Percentiles rank a stretch among this genome's conserved stretches.
phyloP scores from a whole-genome alignment of 106 monocot species.

The Apostasia shenzhenica region DNA sequence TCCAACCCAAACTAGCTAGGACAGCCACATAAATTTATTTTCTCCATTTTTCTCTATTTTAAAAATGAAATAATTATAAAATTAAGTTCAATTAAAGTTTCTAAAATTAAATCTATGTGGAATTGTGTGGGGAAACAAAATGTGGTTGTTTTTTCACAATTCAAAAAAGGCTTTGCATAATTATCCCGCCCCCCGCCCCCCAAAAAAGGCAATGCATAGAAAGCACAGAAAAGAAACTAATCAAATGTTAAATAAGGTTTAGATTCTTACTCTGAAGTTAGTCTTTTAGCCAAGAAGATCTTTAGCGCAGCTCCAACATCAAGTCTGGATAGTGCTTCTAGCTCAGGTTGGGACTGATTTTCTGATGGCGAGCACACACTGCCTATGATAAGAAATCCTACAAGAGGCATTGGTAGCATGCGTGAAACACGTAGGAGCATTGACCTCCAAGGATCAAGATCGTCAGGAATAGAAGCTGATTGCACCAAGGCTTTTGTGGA shows the following conservation, averaged over 20 bases:
- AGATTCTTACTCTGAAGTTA: slow-evolving; percentile 71
- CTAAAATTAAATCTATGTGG: too few species aligned
- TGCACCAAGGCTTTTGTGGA: slow-evolving; percentile 73
- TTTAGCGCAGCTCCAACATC: slow-evolving; percentile 88
- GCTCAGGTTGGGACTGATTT: slow-evolving; percentile 37
- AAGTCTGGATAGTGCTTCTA: slow-evolving; percentile 68
- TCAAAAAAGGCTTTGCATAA: too few species aligned
- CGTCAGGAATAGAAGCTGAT: slow-evolving; percentile 38
- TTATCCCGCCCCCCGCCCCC: too few species aligned
- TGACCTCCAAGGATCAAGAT: slow-evolving; percentile 79
- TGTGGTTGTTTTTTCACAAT: too few species aligned
- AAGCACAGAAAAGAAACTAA: not conserved
- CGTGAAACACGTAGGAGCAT: slow-evolving; percentile 78
- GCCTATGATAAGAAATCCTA: slow-evolving; percentile 72
- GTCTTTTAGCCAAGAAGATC: slow-evolving; percentile 73
- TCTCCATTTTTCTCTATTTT: too few species aligned
- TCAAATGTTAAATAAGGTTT: not conserved
- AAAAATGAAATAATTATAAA: too few species aligned
- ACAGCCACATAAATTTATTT: too few species aligned
- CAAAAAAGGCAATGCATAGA: too few species aligned
- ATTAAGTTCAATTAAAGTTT: too few species aligned
- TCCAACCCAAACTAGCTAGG: too few species aligned
- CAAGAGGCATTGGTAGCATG: slow-evolving; percentile 90
- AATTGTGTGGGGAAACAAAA: too few species aligned
- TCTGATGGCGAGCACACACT: slow-evolving; percentile 57